Conservation (phyloP, 352 stramenopile genomes). For the Phytophthora ohioensis region DNA sequence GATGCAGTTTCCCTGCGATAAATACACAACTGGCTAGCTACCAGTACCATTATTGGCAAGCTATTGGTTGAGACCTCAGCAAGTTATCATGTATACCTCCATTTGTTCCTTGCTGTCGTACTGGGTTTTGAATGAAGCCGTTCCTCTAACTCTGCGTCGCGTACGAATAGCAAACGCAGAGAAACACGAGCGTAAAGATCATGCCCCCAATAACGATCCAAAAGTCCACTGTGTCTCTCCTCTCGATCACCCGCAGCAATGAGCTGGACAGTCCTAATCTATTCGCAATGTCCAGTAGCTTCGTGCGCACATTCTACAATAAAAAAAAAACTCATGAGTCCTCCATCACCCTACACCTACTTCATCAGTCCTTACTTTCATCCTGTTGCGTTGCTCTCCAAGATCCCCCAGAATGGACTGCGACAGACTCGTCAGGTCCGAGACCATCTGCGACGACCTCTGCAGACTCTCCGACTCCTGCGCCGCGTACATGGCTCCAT, state of each 20-base stretch:
- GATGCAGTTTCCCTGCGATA: too few relatives aligned
- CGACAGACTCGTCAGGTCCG: conserved; percentile 77
- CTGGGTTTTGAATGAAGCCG: too few relatives aligned
- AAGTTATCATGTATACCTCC: too few relatives aligned
- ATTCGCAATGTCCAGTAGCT: conserved; percentile 88
- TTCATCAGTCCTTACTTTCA: conserved; percentile 53
- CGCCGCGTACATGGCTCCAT: conserved; percentile 75
- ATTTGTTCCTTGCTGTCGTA: too few relatives aligned
- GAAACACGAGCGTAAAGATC: conserved; percentile 81
- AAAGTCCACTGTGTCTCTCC: conserved; percentile 83
- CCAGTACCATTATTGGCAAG: too few relatives aligned
- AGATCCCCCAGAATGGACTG: conserved; percentile 81
- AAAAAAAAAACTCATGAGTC: conserved; percentile 20
- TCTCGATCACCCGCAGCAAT: conserved; percentile 86
- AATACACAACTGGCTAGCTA: too few relatives aligned
- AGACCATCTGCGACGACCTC: conserved; percentile 83
- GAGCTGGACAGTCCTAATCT: conserved; percentile 84
- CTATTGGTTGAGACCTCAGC: too few relatives aligned
- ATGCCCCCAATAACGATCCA: conserved; percentile 89
- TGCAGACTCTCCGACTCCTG: conserved; percentile 85
- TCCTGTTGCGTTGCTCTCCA: conserved; percentile 65
- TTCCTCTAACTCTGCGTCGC: conserved; percentile 9
- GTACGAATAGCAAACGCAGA: conserved; percentile 82
- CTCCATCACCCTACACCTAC: neutral
- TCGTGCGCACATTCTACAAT: conserved; percentile 61